A percentile compares a stretch with the other conserved stretches of the same genome.
Evolutionary conservation across 108 stramenopile species (phyloP).

Genomic region (Skeletonema tropicum): DNA sequence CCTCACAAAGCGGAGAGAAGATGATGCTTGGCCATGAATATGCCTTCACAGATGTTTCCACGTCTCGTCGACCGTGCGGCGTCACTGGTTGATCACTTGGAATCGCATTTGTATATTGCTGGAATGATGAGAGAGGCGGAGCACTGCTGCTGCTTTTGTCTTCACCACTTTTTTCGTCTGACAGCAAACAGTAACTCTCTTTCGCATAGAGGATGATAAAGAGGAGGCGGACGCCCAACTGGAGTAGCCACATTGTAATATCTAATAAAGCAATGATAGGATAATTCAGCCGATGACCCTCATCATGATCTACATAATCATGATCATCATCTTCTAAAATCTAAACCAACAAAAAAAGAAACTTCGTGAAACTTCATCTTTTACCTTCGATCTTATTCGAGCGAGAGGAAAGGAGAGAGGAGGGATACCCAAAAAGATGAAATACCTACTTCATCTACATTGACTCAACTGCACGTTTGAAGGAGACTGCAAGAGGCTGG

Average conservation of each 20-base stretch:
- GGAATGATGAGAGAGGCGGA: slow-evolving; percentile 31
- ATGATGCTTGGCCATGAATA: slow-evolving; percentile 67
- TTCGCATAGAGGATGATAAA: not conserved
- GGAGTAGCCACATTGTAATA: not conserved
- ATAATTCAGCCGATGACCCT: no score
- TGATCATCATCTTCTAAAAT: no score
- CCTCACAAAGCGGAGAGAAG: slow-evolving; percentile 79
- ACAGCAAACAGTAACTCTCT: not conserved
- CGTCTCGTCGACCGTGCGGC: slow-evolving; percentile 58
- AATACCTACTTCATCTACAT: no score
- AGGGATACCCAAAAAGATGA: no score
- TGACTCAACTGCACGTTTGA: no score
- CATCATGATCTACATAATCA: no score
- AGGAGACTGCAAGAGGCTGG: no score
- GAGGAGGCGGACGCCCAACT: not conserved
- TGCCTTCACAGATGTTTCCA: slow-evolving; percentile 71
- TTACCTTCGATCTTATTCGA: no score
- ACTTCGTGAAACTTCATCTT: no score
- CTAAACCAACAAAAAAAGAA: no score
- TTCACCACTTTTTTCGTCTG: slow-evolving; percentile 1
- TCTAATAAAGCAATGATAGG: no score
- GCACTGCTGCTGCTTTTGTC: not conserved
- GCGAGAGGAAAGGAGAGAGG: no score
- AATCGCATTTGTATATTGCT: slow-evolving; percentile 24
- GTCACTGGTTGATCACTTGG: slow-evolving; percentile 31